Conservation (phyloP, 139 green algal species). For the Chlorella sp. region DNA sequence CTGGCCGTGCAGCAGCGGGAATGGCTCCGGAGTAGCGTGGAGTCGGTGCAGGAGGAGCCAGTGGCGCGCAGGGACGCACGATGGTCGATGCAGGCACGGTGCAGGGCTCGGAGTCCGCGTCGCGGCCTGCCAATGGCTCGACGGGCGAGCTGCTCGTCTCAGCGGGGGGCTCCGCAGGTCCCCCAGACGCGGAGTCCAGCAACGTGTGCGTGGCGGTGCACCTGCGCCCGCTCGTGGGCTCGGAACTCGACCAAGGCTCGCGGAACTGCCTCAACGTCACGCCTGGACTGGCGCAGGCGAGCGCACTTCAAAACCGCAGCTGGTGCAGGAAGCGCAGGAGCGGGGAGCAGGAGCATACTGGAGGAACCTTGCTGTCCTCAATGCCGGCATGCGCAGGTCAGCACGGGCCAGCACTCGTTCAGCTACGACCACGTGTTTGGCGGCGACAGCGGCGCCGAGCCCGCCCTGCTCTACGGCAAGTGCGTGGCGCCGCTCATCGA, state of each 20-base stretch:
- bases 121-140: neutral
- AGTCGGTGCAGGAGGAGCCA: too few relatives aligned
- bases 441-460: slow-evolving; percentile 20
- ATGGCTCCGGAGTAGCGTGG: neutral
- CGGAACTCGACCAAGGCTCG: slow-evolving; percentile 66
- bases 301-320: neutral
- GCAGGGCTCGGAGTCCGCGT: neutral
- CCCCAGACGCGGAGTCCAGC: slow-evolving; percentile 2
- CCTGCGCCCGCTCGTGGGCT: slow-evolving; percentile 72
- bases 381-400: slow-evolving; percentile 30
- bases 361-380: neutral
- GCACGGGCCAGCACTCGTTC: slow-evolving; percentile 54
- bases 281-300: slow-evolving; percentile 29
- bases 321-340: neutral
- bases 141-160: neutral
- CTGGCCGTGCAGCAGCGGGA: neutral
- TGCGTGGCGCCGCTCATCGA: slow-evolving; percentile 79
- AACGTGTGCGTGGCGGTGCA: slow-evolving; percentile 74
- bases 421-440: slow-evolving; percentile 85
- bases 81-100: too few relatives aligned
- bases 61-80: too few relatives aligned
- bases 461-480: slow-evolving; percentile 51
- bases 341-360: neutral
- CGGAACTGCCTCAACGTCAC: slow-evolving; percentile 54
- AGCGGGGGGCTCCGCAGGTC: too few relatives aligned